These are phyloP conservation scores for Chimonanthus salicifolius DNA, from an alignment of 164 flowering plant species.

Conservation along the genomic window DNA sequence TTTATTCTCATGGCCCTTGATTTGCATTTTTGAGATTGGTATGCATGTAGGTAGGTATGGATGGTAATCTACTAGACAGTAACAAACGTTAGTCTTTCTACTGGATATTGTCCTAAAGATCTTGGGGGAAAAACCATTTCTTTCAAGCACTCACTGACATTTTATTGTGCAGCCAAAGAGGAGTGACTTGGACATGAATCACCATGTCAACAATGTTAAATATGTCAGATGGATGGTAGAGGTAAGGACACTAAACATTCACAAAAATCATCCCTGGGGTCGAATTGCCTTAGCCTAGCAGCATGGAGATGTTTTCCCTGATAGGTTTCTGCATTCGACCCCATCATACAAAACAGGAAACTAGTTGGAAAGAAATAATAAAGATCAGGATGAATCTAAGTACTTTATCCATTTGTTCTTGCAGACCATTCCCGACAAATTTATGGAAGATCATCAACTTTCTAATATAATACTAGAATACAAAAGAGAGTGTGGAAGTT, in stretches of 20 bases:
- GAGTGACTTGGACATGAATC: conserved; percentile 67
- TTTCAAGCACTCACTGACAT: background rate
- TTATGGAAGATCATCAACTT: conserved; percentile 50
- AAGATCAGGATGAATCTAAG: background rate
- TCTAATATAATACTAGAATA: conserved; percentile 48
- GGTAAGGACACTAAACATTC: conserved; percentile 25
- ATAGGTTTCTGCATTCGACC: background rate
- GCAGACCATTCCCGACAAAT: conserved; percentile 50
- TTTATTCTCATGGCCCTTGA: too few species aligned
- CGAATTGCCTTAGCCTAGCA: background rate
- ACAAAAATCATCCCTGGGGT: background rate
- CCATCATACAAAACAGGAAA: background rate
- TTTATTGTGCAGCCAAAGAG: conserved; percentile 47
- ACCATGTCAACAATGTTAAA: conserved; percentile 70
- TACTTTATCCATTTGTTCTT: conserved; percentile 4
- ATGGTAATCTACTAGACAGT: too few species aligned
- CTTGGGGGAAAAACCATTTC: too few species aligned
- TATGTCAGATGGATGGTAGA: conserved; percentile 67
- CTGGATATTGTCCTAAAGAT: too few species aligned
- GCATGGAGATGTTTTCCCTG: background rate
- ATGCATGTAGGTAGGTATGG: too few species aligned
- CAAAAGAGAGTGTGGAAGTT: conserved; percentile 59
- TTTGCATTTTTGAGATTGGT: too few species aligned
- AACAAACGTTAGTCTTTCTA: too few species aligned
- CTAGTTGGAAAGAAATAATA: background rate